Conservation (phyloP, 371 early-diverging fungal species). For the Actinomortierella ambigua region DNA sequence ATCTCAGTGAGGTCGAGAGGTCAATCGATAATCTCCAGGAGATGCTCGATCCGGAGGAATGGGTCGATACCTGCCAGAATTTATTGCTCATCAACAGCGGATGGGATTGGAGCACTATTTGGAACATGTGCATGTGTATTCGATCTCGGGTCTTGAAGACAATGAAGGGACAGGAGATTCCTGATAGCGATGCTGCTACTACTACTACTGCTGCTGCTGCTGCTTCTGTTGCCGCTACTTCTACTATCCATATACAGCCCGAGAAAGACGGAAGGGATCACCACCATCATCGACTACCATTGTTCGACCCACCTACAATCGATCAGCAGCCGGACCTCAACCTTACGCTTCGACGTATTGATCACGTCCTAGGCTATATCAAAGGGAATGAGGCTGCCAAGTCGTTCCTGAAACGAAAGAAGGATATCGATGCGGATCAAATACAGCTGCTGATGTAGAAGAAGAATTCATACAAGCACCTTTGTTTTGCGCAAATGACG, state of each 20-base stretch:
- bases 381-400: conserved; percentile 17
- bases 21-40: conserved; percentile 62
- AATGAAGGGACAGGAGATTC: no score
- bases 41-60: conserved; percentile 51
- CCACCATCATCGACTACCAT: conserved; percentile 18
- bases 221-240: neutral
- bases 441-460: neutral
- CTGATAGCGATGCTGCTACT: no score
- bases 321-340: conserved; percentile 33
- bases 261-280: conserved; percentile 12
- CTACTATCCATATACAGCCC: conserved; percentile 7
- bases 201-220: no score
- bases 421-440: conserved; percentile 5
- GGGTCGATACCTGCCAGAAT: conserved; percentile 55
- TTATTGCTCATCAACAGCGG: conserved; percentile 60
- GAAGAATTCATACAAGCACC: no score
- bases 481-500: no score
- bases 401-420: conserved; percentile 25
- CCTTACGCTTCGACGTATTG: conserved; percentile 18
- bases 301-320: conserved; percentile 1
- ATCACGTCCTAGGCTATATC: conserved; percentile 17
- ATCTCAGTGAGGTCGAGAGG: conserved; percentile 54
- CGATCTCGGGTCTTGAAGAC: conserved; percentile 13
- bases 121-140: conserved; percentile 41
- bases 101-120: conserved; percentile 59